Evolutionary conservation across 2,329 filamentous ascomycete genomes (phyloP), one percentile per base, ranked within the genome.

Genomic region (Alternaria panax): DNA sequence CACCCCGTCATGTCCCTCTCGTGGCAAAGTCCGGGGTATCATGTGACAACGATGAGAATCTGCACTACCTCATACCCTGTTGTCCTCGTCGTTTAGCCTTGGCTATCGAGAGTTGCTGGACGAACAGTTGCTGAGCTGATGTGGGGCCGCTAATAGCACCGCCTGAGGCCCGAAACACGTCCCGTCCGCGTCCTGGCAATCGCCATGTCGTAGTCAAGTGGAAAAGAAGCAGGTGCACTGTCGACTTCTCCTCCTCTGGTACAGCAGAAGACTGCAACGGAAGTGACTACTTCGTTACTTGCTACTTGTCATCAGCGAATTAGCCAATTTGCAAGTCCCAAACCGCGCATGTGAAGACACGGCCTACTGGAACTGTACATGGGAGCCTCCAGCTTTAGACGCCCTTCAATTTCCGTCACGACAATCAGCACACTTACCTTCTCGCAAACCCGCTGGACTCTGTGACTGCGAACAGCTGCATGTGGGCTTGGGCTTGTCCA

Each of bases 1-100:
- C 46, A 18, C 41, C 16, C 45, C 32, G 30, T 55, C 22, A 18
- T 59, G n/a, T 38, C 25, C 48, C 28, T 8, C 36, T 34, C 18
- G 11, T 46, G 22, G n/a, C n/a, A 24, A 47, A 36, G 40, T 47
- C 46, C 32, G 46, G 46, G 32, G 40, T 36, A 48, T 57, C 53
- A 60, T 41, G 45, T 57, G 47, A 52, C 47, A 51, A 18, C 27
- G 16, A 50, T 20, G 7, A 28, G 22, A 40, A 20, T 30, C 18
- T 32, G 28, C 45, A 18, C 28, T 22, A 32, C 22, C 7, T 20
- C 7, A 40, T 18, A 27, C 48, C 11, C 24, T 7, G 30, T 34
- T 27, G 22, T 16, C 2, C 20, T n/a, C 14, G 9, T 30, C 18
- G 18, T 40, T 11, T 7, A 51, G n/a, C 24, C 34, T 27, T 51